A percentile compares a stretch with the other conserved stretches of the same genome.
Evolutionary conservation across 768 basidiomycete species (phyloP).

Genomic region (Clitopilus hobsonii): DNA sequence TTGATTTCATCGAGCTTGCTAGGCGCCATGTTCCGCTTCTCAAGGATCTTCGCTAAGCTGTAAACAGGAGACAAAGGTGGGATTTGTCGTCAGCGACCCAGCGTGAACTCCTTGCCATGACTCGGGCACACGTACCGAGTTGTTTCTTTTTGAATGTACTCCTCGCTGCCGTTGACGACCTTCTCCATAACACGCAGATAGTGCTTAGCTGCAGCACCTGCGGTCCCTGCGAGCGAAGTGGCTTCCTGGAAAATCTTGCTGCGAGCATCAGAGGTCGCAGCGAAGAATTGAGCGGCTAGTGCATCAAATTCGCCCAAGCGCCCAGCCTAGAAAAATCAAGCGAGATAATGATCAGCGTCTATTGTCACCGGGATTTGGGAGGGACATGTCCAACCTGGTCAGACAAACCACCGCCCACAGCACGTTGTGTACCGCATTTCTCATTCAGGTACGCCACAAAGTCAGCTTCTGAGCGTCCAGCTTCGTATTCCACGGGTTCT

Average conservation of each 20-base stretch:
- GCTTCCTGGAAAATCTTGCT: constrained; percentile 67
- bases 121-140: constrained; percentile 50
- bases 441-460: constrained; percentile 80
- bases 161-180: constrained; percentile 61
- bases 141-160: constrained; percentile 82
- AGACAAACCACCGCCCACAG: constrained; percentile 76
- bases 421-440: constrained; percentile 82
- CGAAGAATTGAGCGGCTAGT: constrained; percentile 73
- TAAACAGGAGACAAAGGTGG: constrained; percentile 13
- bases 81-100: constrained; percentile 3
- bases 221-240: constrained; percentile 38
- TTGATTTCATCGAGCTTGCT: constrained; percentile 91
- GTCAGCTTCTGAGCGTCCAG: constrained; percentile 66
- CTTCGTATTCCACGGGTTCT: constrained; percentile 59
- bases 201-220: constrained; percentile 57
- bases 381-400: constrained; percentile 43
- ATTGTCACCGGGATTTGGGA: not conserved
- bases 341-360: constrained; percentile 1
- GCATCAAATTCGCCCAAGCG: constrained; percentile 72
- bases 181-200: constrained; percentile 93
- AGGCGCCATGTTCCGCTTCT: constrained; percentile 71
- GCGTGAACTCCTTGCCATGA: constrained; percentile 11
- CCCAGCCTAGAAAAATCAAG: constrained; percentile 56
- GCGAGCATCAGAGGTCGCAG: constrained; percentile 50
- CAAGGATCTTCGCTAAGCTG: constrained; percentile 73